Percentiles rank a stretch among this genome's conserved stretches.
Evolutionary conservation across 345 rosid genomes (phyloP).

Genomic region (Salix koriyanagi): DNA sequence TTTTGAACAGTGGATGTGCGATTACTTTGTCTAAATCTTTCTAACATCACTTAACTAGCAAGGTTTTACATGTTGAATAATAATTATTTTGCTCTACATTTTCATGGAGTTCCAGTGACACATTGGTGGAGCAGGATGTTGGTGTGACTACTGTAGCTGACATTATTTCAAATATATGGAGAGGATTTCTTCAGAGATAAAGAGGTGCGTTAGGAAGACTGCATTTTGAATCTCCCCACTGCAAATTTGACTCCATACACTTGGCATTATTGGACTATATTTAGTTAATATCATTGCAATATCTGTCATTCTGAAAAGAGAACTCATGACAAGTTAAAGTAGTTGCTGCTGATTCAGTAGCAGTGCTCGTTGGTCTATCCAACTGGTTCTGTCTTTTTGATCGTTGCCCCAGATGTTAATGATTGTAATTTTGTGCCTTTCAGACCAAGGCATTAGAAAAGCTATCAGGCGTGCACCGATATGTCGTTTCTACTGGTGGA

Average conservation of each 20-base stretch:
- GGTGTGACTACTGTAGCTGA: constrained; percentile 75
- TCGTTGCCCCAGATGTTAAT: neutral
- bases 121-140: constrained; percentile 57
- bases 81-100: constrained; percentile 1
- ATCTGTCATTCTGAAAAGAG: neutral
- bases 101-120: constrained; percentile 48
- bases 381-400: constrained; percentile 4
- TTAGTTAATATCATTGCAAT: neutral
- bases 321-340: neutral
- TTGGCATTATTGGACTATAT: neutral
- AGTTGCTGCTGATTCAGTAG: neutral
- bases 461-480: constrained; percentile 52
- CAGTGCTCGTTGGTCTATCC: neutral
- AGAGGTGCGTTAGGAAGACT: constrained; percentile 51
- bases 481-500: constrained; percentile 96
- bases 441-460: constrained; percentile 64
- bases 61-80: constrained; percentile 5
- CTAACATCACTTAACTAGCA: neutral
- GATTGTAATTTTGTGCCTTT: constrained; percentile 19
- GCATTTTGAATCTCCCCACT: neutral
- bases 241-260: neutral
- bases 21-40: neutral
- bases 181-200: constrained; percentile 81
- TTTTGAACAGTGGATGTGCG: constrained; percentile 7
- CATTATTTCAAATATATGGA: constrained; percentile 71